phyloP scores from a whole-genome alignment of 2,329 filamentous ascomycete genomes.

The Scedosporium dehoogii region DNA sequence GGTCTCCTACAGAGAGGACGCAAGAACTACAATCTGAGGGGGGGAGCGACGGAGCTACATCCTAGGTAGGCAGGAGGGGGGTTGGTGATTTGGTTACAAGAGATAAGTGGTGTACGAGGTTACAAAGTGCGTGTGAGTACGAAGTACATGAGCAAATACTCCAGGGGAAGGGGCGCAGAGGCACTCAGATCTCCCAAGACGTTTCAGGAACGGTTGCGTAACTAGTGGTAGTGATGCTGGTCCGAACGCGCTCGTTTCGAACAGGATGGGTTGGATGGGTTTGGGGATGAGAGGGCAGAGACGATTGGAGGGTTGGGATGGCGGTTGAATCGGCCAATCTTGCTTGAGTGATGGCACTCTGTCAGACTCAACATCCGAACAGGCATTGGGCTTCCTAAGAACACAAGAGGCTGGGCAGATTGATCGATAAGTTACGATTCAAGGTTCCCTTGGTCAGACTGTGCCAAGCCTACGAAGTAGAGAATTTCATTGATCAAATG shows the following conservation, averaged over 20 bases:
- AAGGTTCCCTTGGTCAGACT: no score
- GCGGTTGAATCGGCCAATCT: no score
- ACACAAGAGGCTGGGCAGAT: no score
- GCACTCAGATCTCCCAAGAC: background rate
- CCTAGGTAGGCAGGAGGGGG: background rate
- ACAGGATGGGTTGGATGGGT: background rate
- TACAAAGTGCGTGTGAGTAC: no score
- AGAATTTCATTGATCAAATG: no score
- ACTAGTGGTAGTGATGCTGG: background rate
- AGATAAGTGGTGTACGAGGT: background rate
- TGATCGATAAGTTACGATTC: no score
- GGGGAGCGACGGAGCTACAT: background rate
- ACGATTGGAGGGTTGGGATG: background rate
- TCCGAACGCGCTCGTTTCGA: background rate
- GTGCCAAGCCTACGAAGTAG: no score
- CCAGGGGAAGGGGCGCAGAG: background rate
- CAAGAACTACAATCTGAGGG: background rate
- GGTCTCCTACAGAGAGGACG: background rate
- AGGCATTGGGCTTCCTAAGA: no score
- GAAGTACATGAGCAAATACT: no score
- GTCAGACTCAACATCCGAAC: no score
- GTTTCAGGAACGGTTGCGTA: conserved; percentile 1
- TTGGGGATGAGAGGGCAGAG: background rate
- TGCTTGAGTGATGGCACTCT: no score
- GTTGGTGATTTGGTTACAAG: background rate